Evolutionary conservation across 495 filamentous ascomycete genomes (phyloP).

Genomic region (Pseudomonodictys pantanalensis): DNA sequence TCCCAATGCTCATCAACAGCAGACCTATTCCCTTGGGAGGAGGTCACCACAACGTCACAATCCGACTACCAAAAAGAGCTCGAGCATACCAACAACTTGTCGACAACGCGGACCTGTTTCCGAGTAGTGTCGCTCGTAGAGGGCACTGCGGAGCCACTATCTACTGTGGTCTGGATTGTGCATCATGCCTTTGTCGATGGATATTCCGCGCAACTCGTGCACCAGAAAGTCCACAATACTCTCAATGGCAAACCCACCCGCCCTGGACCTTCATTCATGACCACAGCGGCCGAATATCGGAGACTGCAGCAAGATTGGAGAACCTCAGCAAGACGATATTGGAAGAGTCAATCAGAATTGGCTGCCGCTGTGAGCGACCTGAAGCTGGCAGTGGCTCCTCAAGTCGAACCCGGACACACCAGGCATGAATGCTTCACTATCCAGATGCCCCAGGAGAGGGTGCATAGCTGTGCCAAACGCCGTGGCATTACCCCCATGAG

Average conservation of each 20-base stretch:
- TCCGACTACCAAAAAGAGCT: neutral
- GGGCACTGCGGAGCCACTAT: neutral
- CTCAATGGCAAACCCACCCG: neutral
- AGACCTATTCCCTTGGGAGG: too few species aligned
- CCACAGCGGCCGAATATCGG: neutral
- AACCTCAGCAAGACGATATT: neutral
- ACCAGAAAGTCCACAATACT: neutral
- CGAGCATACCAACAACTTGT: neutral
- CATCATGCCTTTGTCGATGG: neutral
- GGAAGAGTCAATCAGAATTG: neutral
- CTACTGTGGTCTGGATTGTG: neutral
- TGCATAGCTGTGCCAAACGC: neutral
- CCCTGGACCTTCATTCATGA: neutral
- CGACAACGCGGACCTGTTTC: neutral
- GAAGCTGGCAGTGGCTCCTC: neutral
- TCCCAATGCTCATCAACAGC: too few species aligned
- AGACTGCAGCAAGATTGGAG: neutral
- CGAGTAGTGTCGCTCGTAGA: neutral
- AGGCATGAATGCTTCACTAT: neutral
- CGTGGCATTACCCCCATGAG: conserved; percentile 21
- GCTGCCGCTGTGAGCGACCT: neutral
- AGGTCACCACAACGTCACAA: too few species aligned
- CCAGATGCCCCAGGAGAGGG: neutral
- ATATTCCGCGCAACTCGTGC: neutral
- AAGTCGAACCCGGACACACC: neutral